Conservation (phyloP, 768 basidiomycete species). For the Cystobasidium onofrii region DNA sequence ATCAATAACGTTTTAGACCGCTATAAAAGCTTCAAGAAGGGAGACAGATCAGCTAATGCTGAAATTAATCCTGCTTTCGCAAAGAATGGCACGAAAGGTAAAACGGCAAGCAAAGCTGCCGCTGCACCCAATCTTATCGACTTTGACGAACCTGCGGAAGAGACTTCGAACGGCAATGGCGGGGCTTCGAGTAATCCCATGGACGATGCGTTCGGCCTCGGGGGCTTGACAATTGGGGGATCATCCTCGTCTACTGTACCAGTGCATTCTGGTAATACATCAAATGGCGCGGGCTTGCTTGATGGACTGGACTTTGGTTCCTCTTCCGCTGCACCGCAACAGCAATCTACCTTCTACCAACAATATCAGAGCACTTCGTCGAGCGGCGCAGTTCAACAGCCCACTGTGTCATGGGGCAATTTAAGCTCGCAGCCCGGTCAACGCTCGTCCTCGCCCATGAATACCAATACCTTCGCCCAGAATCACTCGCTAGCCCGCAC, state of each 20-base stretch:
- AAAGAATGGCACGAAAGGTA: background rate
- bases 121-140: slow-evolving; percentile 79
- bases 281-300: slow-evolving; percentile 11
- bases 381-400: slow-evolving; percentile 3
- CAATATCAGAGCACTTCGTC: slow-evolving; percentile 11
- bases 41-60: slow-evolving; percentile 59
- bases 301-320: slow-evolving; percentile 20
- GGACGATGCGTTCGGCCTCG: slow-evolving; percentile 27
- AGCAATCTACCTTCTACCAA: slow-evolving; percentile 17
- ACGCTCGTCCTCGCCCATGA: background rate
- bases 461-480: background rate
- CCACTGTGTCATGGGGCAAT: slow-evolving; percentile 21
- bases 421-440: background rate
- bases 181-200: background rate
- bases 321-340: background rate
- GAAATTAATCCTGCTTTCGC: slow-evolving; percentile 48
- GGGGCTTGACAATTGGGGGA: slow-evolving; percentile 20
- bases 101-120: slow-evolving; percentile 40
- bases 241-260: background rate
- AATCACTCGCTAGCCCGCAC: background rate
- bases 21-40: slow-evolving; percentile 86
- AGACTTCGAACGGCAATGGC: background rate
- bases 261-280: background rate
- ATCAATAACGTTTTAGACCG: slow-evolving; percentile 85
- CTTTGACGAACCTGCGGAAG: slow-evolving; percentile 37